Evolutionary conservation across 805 yeast species (phyloP), one percentile per base, ranked within the genome.

Genomic region (Lipomyces orientalis): DNA sequence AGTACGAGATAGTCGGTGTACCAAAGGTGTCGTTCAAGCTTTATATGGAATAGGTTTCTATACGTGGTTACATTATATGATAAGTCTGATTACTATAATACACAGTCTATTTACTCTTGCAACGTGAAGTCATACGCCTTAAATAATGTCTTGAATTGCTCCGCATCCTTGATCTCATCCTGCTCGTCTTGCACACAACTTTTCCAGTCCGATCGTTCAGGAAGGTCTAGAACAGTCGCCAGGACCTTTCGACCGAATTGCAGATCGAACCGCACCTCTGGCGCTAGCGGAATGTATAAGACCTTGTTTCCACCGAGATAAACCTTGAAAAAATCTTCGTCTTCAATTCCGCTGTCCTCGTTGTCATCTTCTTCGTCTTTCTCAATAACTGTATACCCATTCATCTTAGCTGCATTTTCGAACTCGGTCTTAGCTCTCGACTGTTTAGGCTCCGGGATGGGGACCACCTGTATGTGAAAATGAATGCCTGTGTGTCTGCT

Each of bases 211-310:
- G 93, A 81, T 33, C 79, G 69, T 62, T 87, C 87, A 1, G 89
- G 88, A 16, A 85, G 80, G 56, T 83, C 86, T 60, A 93, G 75
- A 2, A 88, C 77, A 69, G 82, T 82, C 0, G 97, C 93, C 35
- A 91, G 73, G 0, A 90, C 93, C 73, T 92, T 83, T 76, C 98
- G 82, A 1, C 97, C 97, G 73, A 93, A 90, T 72, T 91, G 97
- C 14, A 91, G 78, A 76, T 93, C 97, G 8, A 92, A 78, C 12
- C 82, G 71, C 62, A 62, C 61, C 31, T 61, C 54, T 25, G 62
- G 46, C 5, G 58, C 29, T 46, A 73, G 56, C 25, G 69, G 61
- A 9, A 69, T 65, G 51, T 62, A 64, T 16, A 70, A 54, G 54
- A 43, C 43, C 55, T 61, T 35, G 56, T 55, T 67, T 12, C 67